Evolutionary conservation across 495 filamentous ascomycete genomes (phyloP), one percentile per base, ranked within the genome.

Genomic region (Delitschia confertaspora): DNA sequence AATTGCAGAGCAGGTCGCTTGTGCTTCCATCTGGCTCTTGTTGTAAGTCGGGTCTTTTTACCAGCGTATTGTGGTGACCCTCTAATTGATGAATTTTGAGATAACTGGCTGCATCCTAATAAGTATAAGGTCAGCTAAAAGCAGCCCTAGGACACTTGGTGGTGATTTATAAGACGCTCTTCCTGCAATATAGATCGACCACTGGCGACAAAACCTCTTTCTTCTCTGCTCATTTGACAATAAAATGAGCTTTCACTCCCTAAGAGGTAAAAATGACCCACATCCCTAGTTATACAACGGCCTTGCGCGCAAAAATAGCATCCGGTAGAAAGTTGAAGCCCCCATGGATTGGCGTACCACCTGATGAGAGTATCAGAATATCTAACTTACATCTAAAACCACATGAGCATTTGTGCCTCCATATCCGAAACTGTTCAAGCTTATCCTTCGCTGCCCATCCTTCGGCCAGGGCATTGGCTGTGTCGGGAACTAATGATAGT

Each of bases 361-460:
- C 7, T 29, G 7, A 7, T 7, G 5, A 26, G 24, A 29, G 6
- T n/a, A 26, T 6, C 7, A 23, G 34, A 9, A 22, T 6, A 10
- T 8, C 19, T 6, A 20, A 8, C 5, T 38, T 4, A 19, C 38
- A 32, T 48, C 45, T 2, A 48, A 1, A 13, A 48, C 33, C 16
- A 25, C 40, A 32, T 50, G 47, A n/a, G 40, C 38, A 33, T 51
- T 51, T 22, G 42, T 31, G 2, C 48, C 48, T 5, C 55, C 60
- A 10, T 22, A 39, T 3, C 48, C 48, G 23, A 54, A 54, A 2
- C 31, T 45, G 34, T 54, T 51, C 5, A 54, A 26, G 1, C 29
- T 30, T 6, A 60, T 58, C 2, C 67, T 47, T 37, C 56, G 64
- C 3, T 57, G 27, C 1, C 54, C 56, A 0, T 17, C 8, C 1